Percentiles rank a stretch among this genome's conserved stretches.
These are phyloP conservation scores for Fusarium keratoplasticum DNA, from an alignment of 2,329 filamentous ascomycete genomes.

Conservation along the genomic window DNA sequence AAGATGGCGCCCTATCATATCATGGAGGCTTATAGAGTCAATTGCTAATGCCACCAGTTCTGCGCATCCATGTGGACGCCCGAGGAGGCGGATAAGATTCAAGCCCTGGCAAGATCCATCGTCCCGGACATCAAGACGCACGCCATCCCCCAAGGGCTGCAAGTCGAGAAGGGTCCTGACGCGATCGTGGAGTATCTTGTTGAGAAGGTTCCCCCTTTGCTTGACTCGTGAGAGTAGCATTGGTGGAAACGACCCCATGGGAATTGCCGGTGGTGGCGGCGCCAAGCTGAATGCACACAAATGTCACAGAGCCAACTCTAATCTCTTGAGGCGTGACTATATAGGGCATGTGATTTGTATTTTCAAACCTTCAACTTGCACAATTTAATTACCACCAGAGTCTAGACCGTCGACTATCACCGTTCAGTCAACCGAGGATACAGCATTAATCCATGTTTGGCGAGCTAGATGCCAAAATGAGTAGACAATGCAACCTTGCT, in stretches of 20 bases:
- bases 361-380: background rate
- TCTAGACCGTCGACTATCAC: background rate
- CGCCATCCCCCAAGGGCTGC: conserved; percentile 65
- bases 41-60: conserved; percentile 56
- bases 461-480: background rate
- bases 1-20: conserved; percentile 1
- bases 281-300: background rate
- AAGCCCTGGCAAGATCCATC: conserved; percentile 55
- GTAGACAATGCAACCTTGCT: background rate
- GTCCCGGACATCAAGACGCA: conserved; percentile 62
- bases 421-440: background rate
- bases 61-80: conserved; percentile 66
- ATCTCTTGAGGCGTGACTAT: background rate
- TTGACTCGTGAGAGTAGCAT: background rate
- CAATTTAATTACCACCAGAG: background rate
- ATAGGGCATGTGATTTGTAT: background rate
- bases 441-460: background rate
- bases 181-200: conserved; percentile 64
- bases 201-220: conserved; percentile 51
- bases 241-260: background rate
- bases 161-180: conserved; percentile 65
- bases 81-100: conserved; percentile 60
- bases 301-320: background rate
- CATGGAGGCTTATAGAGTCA: background rate
- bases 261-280: background rate